These are phyloP conservation scores for Dactylorhiza incarnata DNA, from an alignment of 106 monocot species.

Conservation along the genomic window DNA sequence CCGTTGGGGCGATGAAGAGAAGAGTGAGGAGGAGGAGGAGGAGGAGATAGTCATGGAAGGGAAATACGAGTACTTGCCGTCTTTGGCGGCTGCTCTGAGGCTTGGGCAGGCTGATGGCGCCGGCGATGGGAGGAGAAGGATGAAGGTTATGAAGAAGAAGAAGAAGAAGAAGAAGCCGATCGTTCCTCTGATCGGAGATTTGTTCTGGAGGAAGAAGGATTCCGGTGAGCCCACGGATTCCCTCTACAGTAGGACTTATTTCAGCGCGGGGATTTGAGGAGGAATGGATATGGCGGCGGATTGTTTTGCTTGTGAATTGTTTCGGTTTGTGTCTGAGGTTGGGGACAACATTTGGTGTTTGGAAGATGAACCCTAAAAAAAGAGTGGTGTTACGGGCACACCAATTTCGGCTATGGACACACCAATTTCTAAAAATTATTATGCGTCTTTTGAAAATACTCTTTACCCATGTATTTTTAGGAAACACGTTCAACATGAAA, in stretches of 20 bases:
- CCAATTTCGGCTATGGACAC: no score
- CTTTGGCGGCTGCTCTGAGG: conserved; percentile 45
- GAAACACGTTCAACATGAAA: no score
- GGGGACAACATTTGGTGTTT: no score
- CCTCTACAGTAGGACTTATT: conserved; percentile 12
- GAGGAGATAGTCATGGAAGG: conserved; percentile 11
- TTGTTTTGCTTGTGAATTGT: no score
- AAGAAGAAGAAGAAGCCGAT: conserved; percentile 83
- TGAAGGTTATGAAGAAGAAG: conserved; percentile 36
- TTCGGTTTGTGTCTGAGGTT: no score
- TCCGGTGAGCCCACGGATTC: conserved; percentile 12
- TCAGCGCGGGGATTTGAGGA: not conserved
- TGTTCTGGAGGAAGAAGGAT: conserved; percentile 52
- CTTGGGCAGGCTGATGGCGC: conserved; percentile 25
- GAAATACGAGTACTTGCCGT: conserved; percentile 35
- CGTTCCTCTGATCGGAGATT: conserved; percentile 66
- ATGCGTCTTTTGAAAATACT: no score
- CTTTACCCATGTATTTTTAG: no score
- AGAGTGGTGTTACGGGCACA: no score
- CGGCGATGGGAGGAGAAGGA: conserved; percentile 18
- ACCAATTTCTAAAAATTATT: no score
- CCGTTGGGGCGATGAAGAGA: conserved; percentile 16
- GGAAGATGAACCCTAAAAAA: no score
- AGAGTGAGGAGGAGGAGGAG: not conserved
- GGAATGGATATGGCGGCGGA: no score